phyloP scores from a whole-genome alignment of 768 basidiomycete genomes.

The Chalciporus pseudorubinellus region DNA sequence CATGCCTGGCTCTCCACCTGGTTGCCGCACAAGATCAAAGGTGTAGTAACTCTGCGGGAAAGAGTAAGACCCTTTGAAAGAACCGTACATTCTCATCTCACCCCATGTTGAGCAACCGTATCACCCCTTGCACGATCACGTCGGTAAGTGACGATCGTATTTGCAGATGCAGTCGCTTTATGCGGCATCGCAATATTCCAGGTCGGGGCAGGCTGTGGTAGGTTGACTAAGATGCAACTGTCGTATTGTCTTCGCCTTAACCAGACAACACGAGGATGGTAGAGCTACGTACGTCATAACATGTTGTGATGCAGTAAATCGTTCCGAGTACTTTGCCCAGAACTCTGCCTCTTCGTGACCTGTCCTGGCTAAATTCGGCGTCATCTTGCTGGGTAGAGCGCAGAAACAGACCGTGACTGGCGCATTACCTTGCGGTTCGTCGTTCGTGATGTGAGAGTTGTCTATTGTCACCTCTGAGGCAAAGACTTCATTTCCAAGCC shows the following conservation, averaged over 20 bases:
- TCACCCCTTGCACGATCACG: conserved; percentile 26
- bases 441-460: conserved; percentile 19
- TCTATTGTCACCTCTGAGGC: conserved; percentile 23
- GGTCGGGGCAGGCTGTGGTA: conserved; percentile 22
- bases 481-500: conserved; percentile 27
- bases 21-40: conserved; percentile 22
- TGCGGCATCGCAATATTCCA: conserved; percentile 22
- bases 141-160: conserved; percentile 22
- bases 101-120: conserved; percentile 21
- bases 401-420: neutral
- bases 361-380: conserved; percentile 10
- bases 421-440: conserved; percentile 18
- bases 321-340: conserved; percentile 22
- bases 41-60: conserved; percentile 22
- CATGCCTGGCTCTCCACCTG: conserved; percentile 6
- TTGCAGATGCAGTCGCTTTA: conserved; percentile 25
- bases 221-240: conserved; percentile 26
- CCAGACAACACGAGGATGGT: neutral
- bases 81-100: conserved; percentile 3
- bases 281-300: conserved; percentile 20
- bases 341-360: conserved; percentile 18
- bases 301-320: conserved; percentile 24
- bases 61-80: neutral
- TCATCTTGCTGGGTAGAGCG: conserved; percentile 1
- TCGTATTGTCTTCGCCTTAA: neutral